Evolutionary conservation across 306 rosid species (phyloP), one percentile per base, ranked within the genome.

Genomic region (Vigna nakashimae): DNA sequence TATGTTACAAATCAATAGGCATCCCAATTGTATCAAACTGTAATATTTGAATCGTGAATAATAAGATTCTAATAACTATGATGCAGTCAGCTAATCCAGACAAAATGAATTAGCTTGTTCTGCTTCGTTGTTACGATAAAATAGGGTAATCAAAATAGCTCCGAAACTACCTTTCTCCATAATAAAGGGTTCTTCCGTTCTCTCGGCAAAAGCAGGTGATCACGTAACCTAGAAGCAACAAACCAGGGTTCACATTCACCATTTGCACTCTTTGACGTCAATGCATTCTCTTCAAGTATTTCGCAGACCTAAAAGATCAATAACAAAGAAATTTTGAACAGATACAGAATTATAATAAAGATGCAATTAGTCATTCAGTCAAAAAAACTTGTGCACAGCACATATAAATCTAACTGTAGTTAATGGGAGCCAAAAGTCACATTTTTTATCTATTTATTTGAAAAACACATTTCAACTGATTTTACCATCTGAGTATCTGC

Each of bases 141-240:
- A 52, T 45, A 75, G 26, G 8, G 56, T 36, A 64, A 84, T 71
- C 65, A 76, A 58, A 32, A 49, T 12, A 28, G 68, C 62, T 46
- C 63, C 50, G 51, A 56, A 30, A 24, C 52, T 77, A 94, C 98
- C 98, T 89, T 88, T 84, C 79, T 92, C 98, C 98, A 90, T 50
- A 94, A 80, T 17, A 72, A 76, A 80, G 87, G 87, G 76, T 89
- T 82, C 82, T 86, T 94, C 88, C 98, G 82, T 86, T 94, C 97
- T 84, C 90, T 92, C 57, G 94, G 95, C 75, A 87, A 84, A 87
- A 94, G 97, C 86, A 94, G 89, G 84, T 89, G 94, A 88, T 92
- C 98, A 9, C 95, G 92, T 84, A 94, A 84, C 80, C 89, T 79
- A 71, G 98, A 89, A 42, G 93, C 89, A 86, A 94, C 91, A 72